Percentiles rank a stretch among this genome's conserved stretches.
These are phyloP conservation scores for Punica granatum DNA, from an alignment of 345 rosid species.

Conservation along the genomic window DNA sequence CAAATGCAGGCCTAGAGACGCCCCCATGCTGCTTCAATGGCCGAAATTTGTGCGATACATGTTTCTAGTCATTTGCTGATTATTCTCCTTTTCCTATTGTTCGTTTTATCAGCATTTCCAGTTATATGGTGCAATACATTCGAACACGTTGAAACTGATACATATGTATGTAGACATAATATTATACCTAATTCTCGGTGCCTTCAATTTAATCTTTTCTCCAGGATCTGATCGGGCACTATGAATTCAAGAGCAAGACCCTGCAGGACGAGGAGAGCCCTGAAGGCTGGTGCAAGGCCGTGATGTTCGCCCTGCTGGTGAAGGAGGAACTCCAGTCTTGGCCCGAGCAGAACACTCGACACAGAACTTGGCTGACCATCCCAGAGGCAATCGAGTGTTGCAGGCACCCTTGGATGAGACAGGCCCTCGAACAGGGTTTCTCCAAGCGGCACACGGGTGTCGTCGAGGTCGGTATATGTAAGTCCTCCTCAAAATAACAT, in stretches of 20 bases:
- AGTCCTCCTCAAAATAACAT: not conserved
- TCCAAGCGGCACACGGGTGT: slow-evolving; percentile 22
- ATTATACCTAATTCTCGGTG: not conserved
- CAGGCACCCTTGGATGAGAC: slow-evolving; percentile 40
- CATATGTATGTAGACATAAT: too few species aligned
- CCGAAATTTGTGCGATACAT: not conserved
- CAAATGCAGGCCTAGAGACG: not conserved
- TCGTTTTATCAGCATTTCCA: not conserved
- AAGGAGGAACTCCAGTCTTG: slow-evolving; percentile 40
- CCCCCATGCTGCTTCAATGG: too few species aligned
- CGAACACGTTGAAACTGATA: not conserved
- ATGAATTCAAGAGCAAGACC: slow-evolving; percentile 38
- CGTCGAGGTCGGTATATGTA: not conserved
- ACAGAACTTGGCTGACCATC: slow-evolving; percentile 35
- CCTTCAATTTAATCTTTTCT: not conserved
- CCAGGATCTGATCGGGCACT: slow-evolving; percentile 33
- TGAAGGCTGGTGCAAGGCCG: slow-evolving; percentile 40
- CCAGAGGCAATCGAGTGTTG: slow-evolving; percentile 32
- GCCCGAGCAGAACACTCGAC: slow-evolving; percentile 39
- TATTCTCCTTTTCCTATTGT: not conserved
- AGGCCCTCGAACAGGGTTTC: slow-evolving; percentile 31
- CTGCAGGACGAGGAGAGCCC: slow-evolving; percentile 27
- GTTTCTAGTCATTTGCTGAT: not conserved
- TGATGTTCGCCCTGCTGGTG: slow-evolving; percentile 36
- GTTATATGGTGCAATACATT: not conserved